Conservation (phyloP, 768 basidiomycete species). For the Gelatoporia subvermispora region DNA sequence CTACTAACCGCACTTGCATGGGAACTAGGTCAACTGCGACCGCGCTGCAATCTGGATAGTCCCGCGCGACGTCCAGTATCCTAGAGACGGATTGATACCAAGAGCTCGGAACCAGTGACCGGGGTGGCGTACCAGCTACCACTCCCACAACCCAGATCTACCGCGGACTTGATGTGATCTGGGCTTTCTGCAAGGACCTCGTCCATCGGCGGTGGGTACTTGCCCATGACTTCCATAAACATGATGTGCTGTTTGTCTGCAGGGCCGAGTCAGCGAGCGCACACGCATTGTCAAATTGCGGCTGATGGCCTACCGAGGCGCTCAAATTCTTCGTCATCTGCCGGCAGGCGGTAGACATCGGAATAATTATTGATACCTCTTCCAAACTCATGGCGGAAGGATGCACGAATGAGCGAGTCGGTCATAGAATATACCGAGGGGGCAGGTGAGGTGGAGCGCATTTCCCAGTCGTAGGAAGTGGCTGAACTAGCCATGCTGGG, state of each 20-base stretch:
- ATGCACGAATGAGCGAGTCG: constrained; percentile 52
- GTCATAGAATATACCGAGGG: constrained; percentile 70
- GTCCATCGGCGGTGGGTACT: constrained; percentile 54
- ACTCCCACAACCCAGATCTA: constrained; percentile 79
- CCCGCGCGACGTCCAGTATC: constrained; percentile 70
- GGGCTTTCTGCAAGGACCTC: constrained; percentile 55
- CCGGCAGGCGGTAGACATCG: constrained; percentile 72
- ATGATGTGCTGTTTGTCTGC: constrained; percentile 65
- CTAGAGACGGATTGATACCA: constrained; percentile 31
- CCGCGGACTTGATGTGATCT: constrained; percentile 53
- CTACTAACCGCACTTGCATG: constrained; percentile 64
- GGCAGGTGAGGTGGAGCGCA: constrained; percentile 60
- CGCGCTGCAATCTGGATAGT: constrained; percentile 63
- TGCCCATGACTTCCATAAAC: constrained; percentile 61
- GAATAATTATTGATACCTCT: constrained; percentile 73
- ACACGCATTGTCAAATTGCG: neutral
- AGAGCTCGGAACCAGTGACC: neutral
- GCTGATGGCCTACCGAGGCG: constrained; percentile 48
- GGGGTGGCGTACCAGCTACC: constrained; percentile 57
- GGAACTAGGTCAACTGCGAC: constrained; percentile 80
- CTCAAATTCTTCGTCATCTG: constrained; percentile 71
- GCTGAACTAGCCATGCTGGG: constrained; percentile 41
- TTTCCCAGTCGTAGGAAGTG: constrained; percentile 55
- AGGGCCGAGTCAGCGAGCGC: constrained; percentile 2
- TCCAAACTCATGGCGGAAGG: constrained; percentile 63